Evolutionary conservation across 306 rosid genomes (phyloP).

Genomic region (Ormosia emarginata): DNA sequence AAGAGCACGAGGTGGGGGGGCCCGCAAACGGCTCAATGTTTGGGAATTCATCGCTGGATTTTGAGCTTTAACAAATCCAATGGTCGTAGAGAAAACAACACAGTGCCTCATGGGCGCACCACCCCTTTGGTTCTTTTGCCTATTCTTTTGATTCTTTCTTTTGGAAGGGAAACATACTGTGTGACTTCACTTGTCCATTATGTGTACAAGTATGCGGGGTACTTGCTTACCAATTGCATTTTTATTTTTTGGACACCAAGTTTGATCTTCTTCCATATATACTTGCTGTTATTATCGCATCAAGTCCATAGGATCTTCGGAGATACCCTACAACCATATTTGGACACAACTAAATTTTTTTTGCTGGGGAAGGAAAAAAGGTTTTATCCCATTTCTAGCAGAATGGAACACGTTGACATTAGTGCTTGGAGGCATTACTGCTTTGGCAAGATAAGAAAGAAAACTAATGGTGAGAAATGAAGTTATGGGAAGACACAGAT

Average conservation of each 20-base stretch:
- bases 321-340: not conserved
- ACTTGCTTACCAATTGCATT: not conserved
- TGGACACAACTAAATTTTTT: not conserved
- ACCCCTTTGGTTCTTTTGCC: not conserved
- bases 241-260: not conserved
- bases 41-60: slow-evolving; percentile 33
- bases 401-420: not conserved
- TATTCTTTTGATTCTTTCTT: not conserved
- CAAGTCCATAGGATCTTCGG: not conserved
- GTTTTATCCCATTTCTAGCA: not conserved
- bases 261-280: not conserved
- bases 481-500: not conserved
- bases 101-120: slow-evolving; percentile 19
- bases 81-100: slow-evolving; percentile 27
- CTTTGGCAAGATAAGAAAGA: not conserved
- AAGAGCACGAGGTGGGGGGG: slow-evolving; percentile 20
- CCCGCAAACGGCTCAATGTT: slow-evolving; percentile 21
- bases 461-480: not conserved
- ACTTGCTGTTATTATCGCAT: not conserved
- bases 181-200: not conserved
- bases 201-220: not conserved
- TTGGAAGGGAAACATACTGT: not conserved
- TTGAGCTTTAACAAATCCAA: slow-evolving; percentile 16
- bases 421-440: not conserved
- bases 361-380: not conserved